A percentile compares a stretch with the other conserved stretches of the same genome.
Conservation (phyloP, 768 basidiomycete species). For the Mycena haematopus region DNA sequence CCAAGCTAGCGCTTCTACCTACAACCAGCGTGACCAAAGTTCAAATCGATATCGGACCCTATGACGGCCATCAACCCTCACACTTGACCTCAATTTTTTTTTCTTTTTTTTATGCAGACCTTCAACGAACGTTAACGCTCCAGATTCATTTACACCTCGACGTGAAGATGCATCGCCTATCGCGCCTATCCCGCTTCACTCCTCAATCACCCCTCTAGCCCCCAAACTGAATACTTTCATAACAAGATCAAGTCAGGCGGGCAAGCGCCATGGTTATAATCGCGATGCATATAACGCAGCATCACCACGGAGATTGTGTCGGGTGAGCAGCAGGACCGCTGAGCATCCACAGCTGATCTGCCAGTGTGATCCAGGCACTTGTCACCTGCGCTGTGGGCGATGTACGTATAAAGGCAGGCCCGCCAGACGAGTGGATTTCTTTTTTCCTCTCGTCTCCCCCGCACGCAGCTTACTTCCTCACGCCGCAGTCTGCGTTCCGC, state of each 20-base stretch:
- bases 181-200: not conserved
- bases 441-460: slow-evolving; percentile 13
- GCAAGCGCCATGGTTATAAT: slow-evolving; percentile 21
- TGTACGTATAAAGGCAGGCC: slow-evolving; percentile 23
- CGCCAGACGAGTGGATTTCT: not conserved
- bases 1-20: no score
- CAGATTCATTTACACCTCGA: not conserved
- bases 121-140: not conserved
- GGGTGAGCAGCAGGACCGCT: slow-evolving; percentile 19
- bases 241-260: slow-evolving; percentile 22
- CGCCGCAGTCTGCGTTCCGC: not conserved
- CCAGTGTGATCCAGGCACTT: slow-evolving; percentile 27
- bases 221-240: not conserved
- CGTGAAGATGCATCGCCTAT: not conserved
- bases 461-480: slow-evolving; percentile 3
- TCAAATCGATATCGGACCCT: not conserved
- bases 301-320: slow-evolving; percentile 27
- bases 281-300: slow-evolving; percentile 14
- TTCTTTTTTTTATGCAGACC: no score
- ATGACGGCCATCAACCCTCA: no score
- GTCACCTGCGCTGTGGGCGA: slow-evolving; percentile 26
- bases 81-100: no score
- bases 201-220: slow-evolving; percentile 16
- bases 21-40: not conserved
- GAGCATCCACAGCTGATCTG: slow-evolving; percentile 24